A percentile compares a stretch with the other conserved stretches of the same genome.
Evolutionary conservation across 2,329 filamentous ascomycete genomes (phyloP).

Genomic region (Teratosphaeria destructans): DNA sequence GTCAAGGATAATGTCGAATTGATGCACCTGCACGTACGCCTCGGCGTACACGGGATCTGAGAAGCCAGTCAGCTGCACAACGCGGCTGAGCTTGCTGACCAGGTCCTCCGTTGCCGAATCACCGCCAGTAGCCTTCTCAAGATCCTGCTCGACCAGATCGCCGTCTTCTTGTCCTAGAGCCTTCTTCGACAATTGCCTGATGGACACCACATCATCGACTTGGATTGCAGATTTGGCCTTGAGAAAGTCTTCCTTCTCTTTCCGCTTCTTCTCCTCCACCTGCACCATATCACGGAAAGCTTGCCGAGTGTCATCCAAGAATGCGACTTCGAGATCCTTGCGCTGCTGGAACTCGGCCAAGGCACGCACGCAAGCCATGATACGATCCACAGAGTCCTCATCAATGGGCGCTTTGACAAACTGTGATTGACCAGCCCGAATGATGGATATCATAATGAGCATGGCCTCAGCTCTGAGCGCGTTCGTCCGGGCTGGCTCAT

Average conservation of each 20-base stretch:
- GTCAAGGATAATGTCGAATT: constrained; percentile 96
- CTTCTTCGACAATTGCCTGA: constrained; percentile 89
- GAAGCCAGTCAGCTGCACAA: constrained; percentile 95
- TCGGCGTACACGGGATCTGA: constrained; percentile 98
- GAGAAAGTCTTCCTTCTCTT: constrained; percentile 84
- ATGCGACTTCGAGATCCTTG: constrained; percentile 84
- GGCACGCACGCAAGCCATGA: constrained; percentile 94
- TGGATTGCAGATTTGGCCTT: constrained; percentile 91
- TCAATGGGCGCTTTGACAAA: constrained; percentile 97
- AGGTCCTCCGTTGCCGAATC: constrained; percentile 76
- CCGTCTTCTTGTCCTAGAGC: constrained; percentile 62
- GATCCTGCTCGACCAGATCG: constrained; percentile 78
- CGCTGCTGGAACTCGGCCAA: constrained; percentile 81
- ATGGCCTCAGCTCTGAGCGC: constrained; percentile 92
- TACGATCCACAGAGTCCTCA: constrained; percentile 94
- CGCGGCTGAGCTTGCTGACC: constrained; percentile 85
- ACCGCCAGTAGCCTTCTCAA: constrained; percentile 89
- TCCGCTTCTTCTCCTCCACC: constrained; percentile 93
- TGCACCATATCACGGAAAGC: constrained; percentile 97
- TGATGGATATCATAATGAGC: constrained; percentile 99
- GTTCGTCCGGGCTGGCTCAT: constrained; percentile 78
- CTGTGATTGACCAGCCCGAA: constrained; percentile 95
- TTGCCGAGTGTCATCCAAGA: constrained; percentile 87
- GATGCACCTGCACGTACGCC: constrained; percentile 96
- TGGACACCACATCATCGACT: constrained; percentile 87